phyloP scores from a whole-genome alignment of 2,329 filamentous ascomycete genomes.

The Diaporthe helianthi region DNA sequence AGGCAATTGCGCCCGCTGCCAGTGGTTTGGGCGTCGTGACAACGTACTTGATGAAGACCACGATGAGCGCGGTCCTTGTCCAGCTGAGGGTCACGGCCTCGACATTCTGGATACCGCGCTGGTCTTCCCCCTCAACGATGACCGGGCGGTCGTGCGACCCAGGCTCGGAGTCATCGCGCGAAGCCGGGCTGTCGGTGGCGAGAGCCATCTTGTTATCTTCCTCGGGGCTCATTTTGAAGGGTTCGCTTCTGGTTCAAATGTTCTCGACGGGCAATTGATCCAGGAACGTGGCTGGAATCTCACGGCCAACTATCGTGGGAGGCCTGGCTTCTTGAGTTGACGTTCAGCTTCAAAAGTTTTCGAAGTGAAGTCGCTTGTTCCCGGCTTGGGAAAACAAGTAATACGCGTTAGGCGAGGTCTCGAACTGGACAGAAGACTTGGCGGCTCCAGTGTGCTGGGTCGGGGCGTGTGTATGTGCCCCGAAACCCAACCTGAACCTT shows the following conservation, averaged over 20 bases:
- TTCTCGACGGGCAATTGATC: not conserved
- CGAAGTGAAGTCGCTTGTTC: not conserved
- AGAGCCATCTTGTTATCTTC: slow-evolving; percentile 19
- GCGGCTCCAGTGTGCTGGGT: not conserved
- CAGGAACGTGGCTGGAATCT: not conserved
- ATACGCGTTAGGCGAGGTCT: slow-evolving; percentile 9
- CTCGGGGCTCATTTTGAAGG: slow-evolving; percentile 8
- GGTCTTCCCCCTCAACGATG: slow-evolving; percentile 31
- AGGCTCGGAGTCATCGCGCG: slow-evolving; percentile 7
- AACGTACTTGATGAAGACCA: slow-evolving; percentile 45
- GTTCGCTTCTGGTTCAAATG: not conserved
- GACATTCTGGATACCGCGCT: slow-evolving; percentile 38
- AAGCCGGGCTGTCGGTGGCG: slow-evolving; percentile 21
- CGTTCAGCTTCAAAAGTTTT: not conserved
- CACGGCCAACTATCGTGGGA: not conserved
- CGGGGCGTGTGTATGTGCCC: slow-evolving; percentile 4
- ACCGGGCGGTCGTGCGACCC: not conserved
- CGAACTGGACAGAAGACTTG: slow-evolving; percentile 1
- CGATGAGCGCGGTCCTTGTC: slow-evolving; percentile 35
- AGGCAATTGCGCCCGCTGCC: not conserved
- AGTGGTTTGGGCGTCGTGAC: not conserved
- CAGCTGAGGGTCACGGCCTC: slow-evolving; percentile 39
- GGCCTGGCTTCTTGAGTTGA: not conserved
- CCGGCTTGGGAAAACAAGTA: not conserved
- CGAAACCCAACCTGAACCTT: not conserved